Evolutionary conservation across 2,329 filamentous ascomycete genomes (phyloP).

Genomic region (Ophiostoma tasmaniense): DNA sequence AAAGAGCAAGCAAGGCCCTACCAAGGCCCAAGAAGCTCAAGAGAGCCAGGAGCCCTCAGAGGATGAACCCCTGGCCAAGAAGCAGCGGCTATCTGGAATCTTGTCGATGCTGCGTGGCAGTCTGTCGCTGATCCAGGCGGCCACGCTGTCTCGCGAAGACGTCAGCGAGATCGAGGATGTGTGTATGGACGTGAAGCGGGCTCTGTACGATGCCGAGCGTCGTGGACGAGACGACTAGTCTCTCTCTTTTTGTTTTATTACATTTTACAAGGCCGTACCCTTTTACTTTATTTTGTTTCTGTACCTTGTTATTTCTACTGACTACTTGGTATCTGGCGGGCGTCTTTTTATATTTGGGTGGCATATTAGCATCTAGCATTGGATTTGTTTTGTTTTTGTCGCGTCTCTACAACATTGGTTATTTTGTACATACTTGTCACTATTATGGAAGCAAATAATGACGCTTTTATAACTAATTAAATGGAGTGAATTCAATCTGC

Average conservation of each 20-base stretch:
- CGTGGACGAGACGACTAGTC: constrained; percentile 37
- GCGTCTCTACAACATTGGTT: neutral
- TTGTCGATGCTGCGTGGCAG: constrained; percentile 46
- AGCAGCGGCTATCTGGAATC: constrained; percentile 39
- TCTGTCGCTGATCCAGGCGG: constrained; percentile 49
- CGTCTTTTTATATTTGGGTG: neutral
- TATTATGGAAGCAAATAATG: neutral
- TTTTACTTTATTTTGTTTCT: neutral
- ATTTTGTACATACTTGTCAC: neutral
- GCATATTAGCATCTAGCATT: constrained; percentile 3
- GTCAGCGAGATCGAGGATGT: constrained; percentile 67
- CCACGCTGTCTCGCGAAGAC: constrained; percentile 54
- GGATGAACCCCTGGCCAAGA: constrained; percentile 19
- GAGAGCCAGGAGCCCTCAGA: neutral
- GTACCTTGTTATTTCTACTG: neutral
- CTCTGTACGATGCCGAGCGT: constrained; percentile 62
- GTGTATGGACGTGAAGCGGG: constrained; percentile 68
- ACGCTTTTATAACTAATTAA: too few relatives aligned
- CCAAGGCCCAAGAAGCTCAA: neutral
- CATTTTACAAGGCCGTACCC: neutral
- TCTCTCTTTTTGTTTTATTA: neutral
- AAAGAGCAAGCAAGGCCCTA: neutral
- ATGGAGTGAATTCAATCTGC: too few relatives aligned
- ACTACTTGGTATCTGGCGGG: neutral
- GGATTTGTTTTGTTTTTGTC: neutral